Evolutionary conservation across 208 protist genomes (phyloP).

Genomic region (Acanthamoeba castellanii): DNA sequence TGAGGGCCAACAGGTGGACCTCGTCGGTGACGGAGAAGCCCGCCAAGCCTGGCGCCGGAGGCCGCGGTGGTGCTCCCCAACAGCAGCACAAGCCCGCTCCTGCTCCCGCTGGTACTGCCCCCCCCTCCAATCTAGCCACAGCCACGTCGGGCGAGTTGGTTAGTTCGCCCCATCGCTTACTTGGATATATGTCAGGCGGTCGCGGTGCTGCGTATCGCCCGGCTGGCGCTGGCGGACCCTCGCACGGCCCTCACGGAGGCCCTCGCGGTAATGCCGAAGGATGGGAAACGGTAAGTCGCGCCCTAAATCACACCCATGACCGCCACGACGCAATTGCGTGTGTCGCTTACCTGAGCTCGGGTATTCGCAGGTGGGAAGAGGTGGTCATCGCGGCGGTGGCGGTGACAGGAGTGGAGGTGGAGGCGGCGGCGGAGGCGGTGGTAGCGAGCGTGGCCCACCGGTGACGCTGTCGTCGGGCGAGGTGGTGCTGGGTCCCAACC

Average conservation of each 20-base stretch:
- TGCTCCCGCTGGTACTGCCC: too few species aligned
- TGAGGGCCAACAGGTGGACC: constrained; percentile 77
- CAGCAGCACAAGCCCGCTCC: too few species aligned
- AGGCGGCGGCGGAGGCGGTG: not conserved
- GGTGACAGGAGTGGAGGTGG: not conserved
- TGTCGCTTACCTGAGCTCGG: too few species aligned
- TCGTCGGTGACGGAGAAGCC: not conserved
- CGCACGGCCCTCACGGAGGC: not conserved
- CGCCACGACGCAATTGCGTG: too few species aligned
- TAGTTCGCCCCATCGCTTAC: too few species aligned
- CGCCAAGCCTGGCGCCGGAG: not conserved
- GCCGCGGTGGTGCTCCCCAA: too few species aligned
- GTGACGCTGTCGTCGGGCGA: not conserved
- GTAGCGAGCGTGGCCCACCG: not conserved
- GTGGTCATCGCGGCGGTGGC: not conserved
- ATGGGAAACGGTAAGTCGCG: not conserved
- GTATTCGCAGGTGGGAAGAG: not conserved
- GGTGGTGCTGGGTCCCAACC: constrained; percentile 57
- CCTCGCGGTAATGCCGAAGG: not conserved
- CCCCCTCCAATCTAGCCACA: too few species aligned
- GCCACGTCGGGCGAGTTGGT: too few species aligned
- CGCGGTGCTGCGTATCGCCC: not conserved
- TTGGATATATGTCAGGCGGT: not conserved
- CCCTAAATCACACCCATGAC: too few species aligned
- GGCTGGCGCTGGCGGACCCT: not conserved